Conservation (phyloP, 352 stramenopile species). For the Blastocystis hominis region DNA sequence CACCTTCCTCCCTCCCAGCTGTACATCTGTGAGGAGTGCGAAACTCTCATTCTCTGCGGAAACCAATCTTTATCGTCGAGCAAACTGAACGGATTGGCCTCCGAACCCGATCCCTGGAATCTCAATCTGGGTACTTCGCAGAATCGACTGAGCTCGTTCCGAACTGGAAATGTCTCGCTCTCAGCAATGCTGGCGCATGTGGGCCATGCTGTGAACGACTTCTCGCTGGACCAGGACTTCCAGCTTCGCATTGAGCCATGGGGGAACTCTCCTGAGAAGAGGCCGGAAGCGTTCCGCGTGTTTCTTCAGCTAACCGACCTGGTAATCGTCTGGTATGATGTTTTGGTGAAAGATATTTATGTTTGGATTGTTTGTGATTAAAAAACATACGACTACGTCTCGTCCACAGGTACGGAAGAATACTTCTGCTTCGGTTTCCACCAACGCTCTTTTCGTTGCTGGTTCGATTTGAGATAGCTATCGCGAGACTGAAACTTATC, state of each 20-base stretch:
- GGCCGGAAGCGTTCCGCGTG: constrained; percentile 24
- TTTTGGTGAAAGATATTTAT: constrained; percentile 41
- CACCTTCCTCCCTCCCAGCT: not conserved
- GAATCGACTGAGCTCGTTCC: not conserved
- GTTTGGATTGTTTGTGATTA: constrained; percentile 38
- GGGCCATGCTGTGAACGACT: constrained; percentile 8
- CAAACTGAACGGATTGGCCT: not conserved
- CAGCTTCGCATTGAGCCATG: constrained; percentile 15
- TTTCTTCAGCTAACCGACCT: constrained; percentile 40
- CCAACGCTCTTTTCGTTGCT: not conserved
- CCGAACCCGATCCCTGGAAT: not conserved
- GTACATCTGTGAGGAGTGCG: not conserved
- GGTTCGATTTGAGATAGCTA: constrained; percentile 35
- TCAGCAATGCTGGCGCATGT: constrained; percentile 27
- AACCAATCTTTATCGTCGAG: constrained; percentile 14
- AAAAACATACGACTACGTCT: not conserved
- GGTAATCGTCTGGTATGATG: constrained; percentile 44
- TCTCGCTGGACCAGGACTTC: not conserved
- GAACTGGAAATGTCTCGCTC: not conserved
- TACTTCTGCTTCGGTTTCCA: constrained; percentile 23
- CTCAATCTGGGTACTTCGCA: not conserved
- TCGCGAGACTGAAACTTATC: constrained; percentile 17
- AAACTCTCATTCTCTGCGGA: constrained; percentile 4
- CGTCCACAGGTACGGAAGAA: not conserved
- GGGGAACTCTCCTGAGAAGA: not conserved